A percentile compares a stretch with the other conserved stretches of the same genome.
These are phyloP conservation scores for Gracilaria domingensis DNA, from an alignment of 23 red algal genomes.

Conservation along the genomic window DNA sequence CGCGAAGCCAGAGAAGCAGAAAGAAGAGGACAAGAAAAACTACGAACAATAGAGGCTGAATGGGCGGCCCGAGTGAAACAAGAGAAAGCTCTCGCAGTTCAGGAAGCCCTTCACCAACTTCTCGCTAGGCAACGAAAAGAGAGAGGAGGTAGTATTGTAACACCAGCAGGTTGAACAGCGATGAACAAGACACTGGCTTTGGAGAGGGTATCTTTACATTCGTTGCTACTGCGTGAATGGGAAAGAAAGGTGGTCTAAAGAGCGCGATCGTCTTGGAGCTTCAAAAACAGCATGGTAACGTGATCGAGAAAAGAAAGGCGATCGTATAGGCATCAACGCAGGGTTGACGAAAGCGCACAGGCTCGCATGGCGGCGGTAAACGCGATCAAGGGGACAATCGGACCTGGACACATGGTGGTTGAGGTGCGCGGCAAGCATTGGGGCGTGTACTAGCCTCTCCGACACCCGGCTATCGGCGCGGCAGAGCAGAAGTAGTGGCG, in stretches of 20 bases:
- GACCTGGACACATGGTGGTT: too few relatives aligned
- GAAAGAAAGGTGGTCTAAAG: constrained; percentile 68
- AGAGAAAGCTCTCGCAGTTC: constrained; percentile 26
- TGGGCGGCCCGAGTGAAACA: constrained; percentile 28
- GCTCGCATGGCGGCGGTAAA: too few relatives aligned
- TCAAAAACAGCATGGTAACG: constrained; percentile 46
- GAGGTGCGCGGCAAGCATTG: too few relatives aligned
- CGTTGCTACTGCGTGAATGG: constrained; percentile 65
- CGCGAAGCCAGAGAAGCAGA: constrained; percentile 47
- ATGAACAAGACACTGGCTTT: constrained; percentile 44
- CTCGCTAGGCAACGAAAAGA: constrained; percentile 36
- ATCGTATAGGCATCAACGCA: constrained; percentile 24
- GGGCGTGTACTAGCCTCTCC: too few relatives aligned
- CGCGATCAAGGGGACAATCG: too few relatives aligned
- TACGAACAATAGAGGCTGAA: constrained; percentile 20
- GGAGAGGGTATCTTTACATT: constrained; percentile 65
- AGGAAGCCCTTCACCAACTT: constrained; percentile 24
- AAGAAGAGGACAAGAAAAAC: constrained; percentile 30
- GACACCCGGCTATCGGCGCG: too few relatives aligned
- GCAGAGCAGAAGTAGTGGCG: too few relatives aligned
- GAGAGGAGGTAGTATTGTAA: constrained; percentile 7
- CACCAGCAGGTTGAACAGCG: constrained; percentile 62
- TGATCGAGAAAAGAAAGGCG: constrained; percentile 53
- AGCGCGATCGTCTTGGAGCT: constrained; percentile 62
- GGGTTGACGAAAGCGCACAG: too few relatives aligned